Evolutionary conservation across 2,329 filamentous ascomycete species (phyloP).

Genomic region (Aspergillus udagawae): DNA sequence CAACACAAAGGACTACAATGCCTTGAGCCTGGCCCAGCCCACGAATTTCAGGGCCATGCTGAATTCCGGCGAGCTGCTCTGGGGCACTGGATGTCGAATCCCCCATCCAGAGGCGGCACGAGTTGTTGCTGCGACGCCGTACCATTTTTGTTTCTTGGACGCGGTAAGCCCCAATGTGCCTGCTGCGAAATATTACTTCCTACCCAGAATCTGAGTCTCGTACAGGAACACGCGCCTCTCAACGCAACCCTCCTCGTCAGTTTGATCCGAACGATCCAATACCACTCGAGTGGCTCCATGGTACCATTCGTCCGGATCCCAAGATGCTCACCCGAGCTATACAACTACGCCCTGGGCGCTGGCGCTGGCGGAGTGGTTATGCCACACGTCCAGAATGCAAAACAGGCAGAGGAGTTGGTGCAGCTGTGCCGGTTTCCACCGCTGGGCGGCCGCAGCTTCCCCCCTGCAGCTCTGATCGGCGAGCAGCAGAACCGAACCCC

Average conservation of each 20-base stretch:
- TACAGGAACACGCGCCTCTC: no score
- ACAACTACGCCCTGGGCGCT: neutral
- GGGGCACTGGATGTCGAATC: conserved; percentile 1
- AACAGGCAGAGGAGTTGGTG: neutral
- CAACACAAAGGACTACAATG: no score
- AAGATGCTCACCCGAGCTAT: neutral
- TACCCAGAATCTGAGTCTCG: no score
- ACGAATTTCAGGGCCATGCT: neutral
- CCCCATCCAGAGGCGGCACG: neutral
- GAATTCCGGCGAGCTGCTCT: neutral
- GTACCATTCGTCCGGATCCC: neutral
- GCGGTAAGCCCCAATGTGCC: neutral
- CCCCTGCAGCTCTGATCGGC: no score
- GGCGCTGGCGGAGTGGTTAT: neutral
- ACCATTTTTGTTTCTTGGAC: conserved; percentile 1
- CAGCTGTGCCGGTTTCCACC: neutral
- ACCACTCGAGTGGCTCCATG: neutral
- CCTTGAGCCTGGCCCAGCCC: no score
- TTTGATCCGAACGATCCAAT: neutral
- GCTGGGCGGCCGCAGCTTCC: no score
- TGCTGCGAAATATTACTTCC: no score
- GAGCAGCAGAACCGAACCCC: no score
- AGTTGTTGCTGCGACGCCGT: neutral
- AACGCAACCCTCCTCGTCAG: neutral
- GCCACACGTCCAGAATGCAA: conserved; percentile 1